These are phyloP conservation scores for Laetiporus sulphureus DNA, from an alignment of 1,284 basidiomycete genomes.

Conservation along the genomic window DNA sequence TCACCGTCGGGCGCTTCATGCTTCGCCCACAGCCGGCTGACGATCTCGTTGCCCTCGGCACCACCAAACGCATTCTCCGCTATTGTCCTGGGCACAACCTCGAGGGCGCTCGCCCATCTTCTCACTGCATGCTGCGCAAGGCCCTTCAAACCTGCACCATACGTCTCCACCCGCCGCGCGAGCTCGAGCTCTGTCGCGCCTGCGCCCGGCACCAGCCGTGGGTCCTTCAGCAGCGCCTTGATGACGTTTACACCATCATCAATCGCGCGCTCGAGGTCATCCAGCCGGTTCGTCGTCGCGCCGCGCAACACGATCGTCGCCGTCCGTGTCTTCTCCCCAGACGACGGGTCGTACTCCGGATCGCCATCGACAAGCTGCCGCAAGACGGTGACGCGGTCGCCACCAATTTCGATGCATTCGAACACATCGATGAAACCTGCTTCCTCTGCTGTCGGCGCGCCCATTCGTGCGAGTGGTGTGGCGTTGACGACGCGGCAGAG, in stretches of 20 bases:
- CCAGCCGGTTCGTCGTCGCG: constrained; percentile 90
- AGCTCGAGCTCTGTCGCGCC: constrained; percentile 94
- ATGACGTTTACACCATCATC: constrained; percentile 98
- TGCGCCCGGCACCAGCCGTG: constrained; percentile 88
- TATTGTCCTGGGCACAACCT: constrained; percentile 89
- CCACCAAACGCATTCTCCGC: constrained; percentile 94
- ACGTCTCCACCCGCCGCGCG: constrained; percentile 75
- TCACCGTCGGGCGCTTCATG: constrained; percentile 73
- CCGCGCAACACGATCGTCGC: constrained; percentile 96
- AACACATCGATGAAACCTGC: constrained; percentile 92
- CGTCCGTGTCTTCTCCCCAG: constrained; percentile 71
- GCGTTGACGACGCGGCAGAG: constrained; percentile 94
- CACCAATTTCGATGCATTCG: constrained; percentile 95
- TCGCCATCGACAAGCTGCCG: constrained; percentile 73
- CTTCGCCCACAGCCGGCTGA: constrained; percentile 85
- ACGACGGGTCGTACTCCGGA: constrained; percentile 42
- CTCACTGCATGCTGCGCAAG: constrained; percentile 93
- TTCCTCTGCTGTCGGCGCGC: constrained; percentile 95
- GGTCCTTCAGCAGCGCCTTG: constrained; percentile 89
- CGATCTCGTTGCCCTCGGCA: constrained; percentile 87
- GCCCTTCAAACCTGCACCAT: constrained; percentile 86
- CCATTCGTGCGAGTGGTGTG: constrained; percentile 92
- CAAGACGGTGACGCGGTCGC: constrained; percentile 95
- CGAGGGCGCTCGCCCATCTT: constrained; percentile 85
- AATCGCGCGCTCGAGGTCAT: constrained; percentile 91